These are phyloP conservation scores for Sechiopsis laciniata DNA, from an alignment of 306 rosid species.

Conservation along the genomic window DNA sequence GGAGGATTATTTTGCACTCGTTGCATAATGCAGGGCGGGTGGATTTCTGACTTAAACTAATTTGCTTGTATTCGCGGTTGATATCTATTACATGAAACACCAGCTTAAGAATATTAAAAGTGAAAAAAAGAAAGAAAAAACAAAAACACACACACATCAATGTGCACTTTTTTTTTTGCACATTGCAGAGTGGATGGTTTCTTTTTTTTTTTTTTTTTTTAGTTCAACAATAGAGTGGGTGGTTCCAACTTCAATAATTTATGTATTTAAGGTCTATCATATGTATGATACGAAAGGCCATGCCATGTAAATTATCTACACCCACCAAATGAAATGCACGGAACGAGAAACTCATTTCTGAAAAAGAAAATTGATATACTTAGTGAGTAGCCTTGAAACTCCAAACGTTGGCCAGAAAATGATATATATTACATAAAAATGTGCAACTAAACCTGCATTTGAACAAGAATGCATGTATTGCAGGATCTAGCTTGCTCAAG, in stretches of 20 bases:
- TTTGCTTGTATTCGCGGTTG: neutral
- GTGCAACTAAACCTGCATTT: slow-evolving; percentile 17
- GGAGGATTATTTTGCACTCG: slow-evolving; percentile 14
- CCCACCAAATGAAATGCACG: neutral
- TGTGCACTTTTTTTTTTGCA: neutral
- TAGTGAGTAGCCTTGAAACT: slow-evolving; percentile 3
- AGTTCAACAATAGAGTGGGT: neutral
- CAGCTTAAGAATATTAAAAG: neutral
- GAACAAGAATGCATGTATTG: neutral
- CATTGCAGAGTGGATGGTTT: no score
- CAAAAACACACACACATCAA: neutral
- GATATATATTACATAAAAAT: neutral
- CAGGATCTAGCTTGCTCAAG: slow-evolving; percentile 14
- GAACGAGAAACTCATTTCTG: neutral
- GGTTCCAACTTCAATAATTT: neutral
- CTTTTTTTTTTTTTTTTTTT: no score
- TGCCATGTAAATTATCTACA: neutral
- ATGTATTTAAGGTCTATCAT: neutral
- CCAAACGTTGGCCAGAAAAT: slow-evolving; percentile 9
- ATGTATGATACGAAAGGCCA: neutral
- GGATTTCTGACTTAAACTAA: slow-evolving; percentile 8
- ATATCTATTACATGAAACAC: neutral
- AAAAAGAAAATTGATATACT: neutral
- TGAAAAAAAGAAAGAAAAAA: no score
- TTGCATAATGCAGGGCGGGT: neutral